Conservation (phyloP, 1,284 basidiomycete species). For the Irpex lacteus region DNA sequence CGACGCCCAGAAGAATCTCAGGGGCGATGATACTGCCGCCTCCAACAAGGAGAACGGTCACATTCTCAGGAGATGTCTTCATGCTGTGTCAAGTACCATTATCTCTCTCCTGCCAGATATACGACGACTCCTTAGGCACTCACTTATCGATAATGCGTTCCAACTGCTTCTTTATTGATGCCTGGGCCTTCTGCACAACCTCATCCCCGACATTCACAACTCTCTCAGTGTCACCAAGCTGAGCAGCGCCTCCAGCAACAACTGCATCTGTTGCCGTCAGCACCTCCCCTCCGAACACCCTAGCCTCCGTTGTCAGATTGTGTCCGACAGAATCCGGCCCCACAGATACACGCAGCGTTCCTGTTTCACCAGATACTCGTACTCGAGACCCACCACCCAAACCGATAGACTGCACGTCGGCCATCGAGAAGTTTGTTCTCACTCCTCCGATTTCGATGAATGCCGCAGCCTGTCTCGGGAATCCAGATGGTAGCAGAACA, state of each 20-base stretch:
- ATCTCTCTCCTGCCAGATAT: too few species aligned
- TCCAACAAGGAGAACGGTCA: constrained; percentile 49
- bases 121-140: not conserved
- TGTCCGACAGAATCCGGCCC: constrained; percentile 60
- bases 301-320: constrained; percentile 42
- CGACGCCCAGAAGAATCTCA: constrained; percentile 40
- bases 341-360: constrained; percentile 36
- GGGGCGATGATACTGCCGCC: constrained; percentile 50
- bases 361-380: constrained; percentile 23
- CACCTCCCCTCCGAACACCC: constrained; percentile 47
- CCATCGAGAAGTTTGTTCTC: constrained; percentile 46
- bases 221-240: constrained; percentile 36
- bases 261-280: constrained; percentile 54
- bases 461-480: constrained; percentile 49
- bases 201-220: constrained; percentile 30
- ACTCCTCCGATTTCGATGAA: constrained; percentile 43
- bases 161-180: constrained; percentile 44
- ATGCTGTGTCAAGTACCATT: constrained; percentile 29
- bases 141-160: constrained; percentile 39
- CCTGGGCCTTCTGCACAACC: constrained; percentile 32
- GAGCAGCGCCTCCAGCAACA: constrained; percentile 34
- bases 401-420: constrained; percentile 49
- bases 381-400: constrained; percentile 57
- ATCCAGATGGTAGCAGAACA: constrained; percentile 47
- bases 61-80: constrained; percentile 55